A percentile compares a stretch with the other conserved stretches of the same genome.
These are phyloP conservation scores for Ogataea sp. DNA, from an alignment of 805 yeast species.

Conservation along the genomic window DNA sequence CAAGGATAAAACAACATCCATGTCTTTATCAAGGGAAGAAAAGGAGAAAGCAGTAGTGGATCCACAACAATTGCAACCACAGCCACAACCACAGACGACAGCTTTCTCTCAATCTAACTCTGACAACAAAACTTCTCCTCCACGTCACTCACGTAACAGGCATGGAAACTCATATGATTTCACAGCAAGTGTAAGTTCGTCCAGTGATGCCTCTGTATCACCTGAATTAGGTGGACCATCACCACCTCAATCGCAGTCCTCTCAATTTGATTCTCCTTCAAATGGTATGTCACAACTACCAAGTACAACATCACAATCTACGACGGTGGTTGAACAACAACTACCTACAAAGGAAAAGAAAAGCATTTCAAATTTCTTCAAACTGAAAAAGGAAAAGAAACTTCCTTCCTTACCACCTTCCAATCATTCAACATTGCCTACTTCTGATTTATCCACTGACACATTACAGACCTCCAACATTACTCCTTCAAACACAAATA, in stretches of 20 bases:
- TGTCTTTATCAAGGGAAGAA: constrained; percentile 1
- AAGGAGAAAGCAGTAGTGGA: neutral
- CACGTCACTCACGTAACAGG: constrained; percentile 19
- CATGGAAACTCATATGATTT: too few species aligned
- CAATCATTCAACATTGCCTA: neutral
- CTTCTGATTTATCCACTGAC: too few species aligned
- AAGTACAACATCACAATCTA: neutral
- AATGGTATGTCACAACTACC: too few species aligned
- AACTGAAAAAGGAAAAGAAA: constrained; percentile 15
- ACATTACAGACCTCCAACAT: too few species aligned
- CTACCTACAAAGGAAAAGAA: constrained; percentile 9
- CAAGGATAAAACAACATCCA: constrained; percentile 5
- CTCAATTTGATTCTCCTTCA: too few species aligned
- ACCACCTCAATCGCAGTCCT: too few species aligned
- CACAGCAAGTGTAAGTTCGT: too few species aligned
- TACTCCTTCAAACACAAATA: too few species aligned
- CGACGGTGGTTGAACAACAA: neutral
- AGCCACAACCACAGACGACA: neutral
- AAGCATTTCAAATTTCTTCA: constrained; percentile 19
- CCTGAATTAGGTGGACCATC: neutral
- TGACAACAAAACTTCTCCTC: constrained; percentile 5
- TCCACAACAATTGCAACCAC: neutral
- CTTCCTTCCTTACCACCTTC: neutral
- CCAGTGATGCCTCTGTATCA: too few species aligned
- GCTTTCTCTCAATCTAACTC: too few species aligned